These are phyloP conservation scores for Coprinopsis marcescibilis DNA, from an alignment of 768 basidiomycete species.

Conservation along the genomic window DNA sequence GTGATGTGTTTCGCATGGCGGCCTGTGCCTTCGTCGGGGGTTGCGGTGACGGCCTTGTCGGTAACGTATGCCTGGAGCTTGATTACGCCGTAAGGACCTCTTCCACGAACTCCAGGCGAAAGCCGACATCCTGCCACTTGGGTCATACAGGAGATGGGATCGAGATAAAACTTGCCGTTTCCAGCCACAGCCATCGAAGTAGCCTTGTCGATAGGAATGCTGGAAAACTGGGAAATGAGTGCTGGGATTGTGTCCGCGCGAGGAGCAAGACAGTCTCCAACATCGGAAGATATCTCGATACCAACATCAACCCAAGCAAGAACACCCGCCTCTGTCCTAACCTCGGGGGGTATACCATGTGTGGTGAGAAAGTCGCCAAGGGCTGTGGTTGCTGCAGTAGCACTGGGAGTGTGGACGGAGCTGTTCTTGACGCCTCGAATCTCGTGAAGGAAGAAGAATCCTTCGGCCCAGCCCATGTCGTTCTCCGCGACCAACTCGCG, in stretches of 20 bases:
- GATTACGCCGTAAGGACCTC: slow-evolving; percentile 12
- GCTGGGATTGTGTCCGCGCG: slow-evolving; percentile 21
- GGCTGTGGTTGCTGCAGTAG: not conserved
- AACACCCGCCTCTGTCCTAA: not conserved
- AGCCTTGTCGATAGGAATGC: slow-evolving; percentile 13
- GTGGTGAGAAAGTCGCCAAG: not conserved
- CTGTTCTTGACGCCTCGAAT: slow-evolving; percentile 22
- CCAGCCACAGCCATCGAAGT: slow-evolving; percentile 16
- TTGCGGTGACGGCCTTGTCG: slow-evolving; percentile 26
- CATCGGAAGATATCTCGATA: slow-evolving; percentile 16
- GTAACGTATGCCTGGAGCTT: slow-evolving; percentile 30
- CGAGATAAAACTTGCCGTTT: slow-evolving; percentile 19
- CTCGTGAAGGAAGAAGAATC: slow-evolving; percentile 24
- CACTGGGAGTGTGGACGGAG: slow-evolving; percentile 14
- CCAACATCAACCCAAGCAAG: slow-evolving; percentile 28
- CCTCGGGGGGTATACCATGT: not conserved
- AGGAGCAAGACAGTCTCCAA: slow-evolving; percentile 24
- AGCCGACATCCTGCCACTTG: slow-evolving; percentile 27
- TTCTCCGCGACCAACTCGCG: slow-evolving; percentile 5
- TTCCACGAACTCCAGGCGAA: slow-evolving; percentile 14
- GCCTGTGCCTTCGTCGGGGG: slow-evolving; percentile 9
- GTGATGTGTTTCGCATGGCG: slow-evolving; percentile 21
- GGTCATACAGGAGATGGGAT: slow-evolving; percentile 24
- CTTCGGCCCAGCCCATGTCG: slow-evolving; percentile 13
- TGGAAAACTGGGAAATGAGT: slow-evolving; percentile 14